Evolutionary conservation across 2,329 filamentous ascomycete species (phyloP), one percentile per base, ranked within the genome.

Genomic region (Helotiales sp.): DNA sequence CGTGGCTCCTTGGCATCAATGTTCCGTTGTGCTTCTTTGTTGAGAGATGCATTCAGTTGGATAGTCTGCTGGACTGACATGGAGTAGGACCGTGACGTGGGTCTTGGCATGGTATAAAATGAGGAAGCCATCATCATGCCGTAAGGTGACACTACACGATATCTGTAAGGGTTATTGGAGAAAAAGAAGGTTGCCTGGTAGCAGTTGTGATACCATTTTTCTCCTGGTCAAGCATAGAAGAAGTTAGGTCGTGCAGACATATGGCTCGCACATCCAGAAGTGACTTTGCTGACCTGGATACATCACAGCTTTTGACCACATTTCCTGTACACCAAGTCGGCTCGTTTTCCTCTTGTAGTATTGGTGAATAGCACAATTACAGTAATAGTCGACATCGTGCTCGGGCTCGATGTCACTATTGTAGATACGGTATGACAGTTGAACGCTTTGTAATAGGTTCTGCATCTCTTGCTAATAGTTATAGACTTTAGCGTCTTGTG

Each of bases 381-480:
- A 79, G 27, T 66, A 68, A 56, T 69, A 71, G 5, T 76, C 73
- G 10, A 67, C 65, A 8, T 78, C 75, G 58, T 79, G 76, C 54
- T 79, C 76, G 9, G 77, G 77, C 60, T 79, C 77, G 40, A 79
- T 74, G 50, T 79, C 77, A 49, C 66, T 69, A 60, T 79, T 79
- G 67, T 74, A 79, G 40, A 79, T 77, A 12, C 62, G 54, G 62
- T 73, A 73, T 31, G 67, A 54, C 12, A 66, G 67, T 54, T 79
- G 77, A 3, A 79, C 59, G n/a, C 47, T 68, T 54, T 76, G 75
- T 3, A 79, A 66, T 19, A 64, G 36, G 44, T 75, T 72, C 55
- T 78, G 75, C 74, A 79, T 78, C 31, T 75, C 67, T 71, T 77
- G 74, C 72, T 76, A 53, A 17, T 46, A 30, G 17, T 76, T 51